Evolutionary conservation across 2,329 filamentous ascomycete species (phyloP).

Genomic region (Rhynchosporium agropyri): DNA sequence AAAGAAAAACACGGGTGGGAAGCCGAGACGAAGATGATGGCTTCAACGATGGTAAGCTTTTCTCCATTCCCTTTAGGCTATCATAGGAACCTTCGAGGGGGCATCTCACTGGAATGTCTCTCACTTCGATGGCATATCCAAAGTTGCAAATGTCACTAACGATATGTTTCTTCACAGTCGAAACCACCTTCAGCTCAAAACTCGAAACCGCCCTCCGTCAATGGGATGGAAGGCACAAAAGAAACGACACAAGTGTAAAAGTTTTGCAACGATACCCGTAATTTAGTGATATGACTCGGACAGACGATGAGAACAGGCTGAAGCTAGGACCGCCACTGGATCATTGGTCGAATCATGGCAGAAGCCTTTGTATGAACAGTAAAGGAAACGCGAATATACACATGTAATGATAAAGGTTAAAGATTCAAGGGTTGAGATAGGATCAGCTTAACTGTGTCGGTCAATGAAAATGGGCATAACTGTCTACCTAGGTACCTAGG

Average conservation of each 20-base stretch:
- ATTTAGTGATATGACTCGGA: not conserved
- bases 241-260: constrained; percentile 15
- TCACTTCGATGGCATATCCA: not conserved
- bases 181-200: constrained; percentile 15
- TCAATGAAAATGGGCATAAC: too few relatives aligned
- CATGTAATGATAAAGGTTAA: not conserved
- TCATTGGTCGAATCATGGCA: not conserved
- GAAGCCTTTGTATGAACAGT: not conserved
- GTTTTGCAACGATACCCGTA: constrained; percentile 3
- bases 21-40: constrained; percentile 24
- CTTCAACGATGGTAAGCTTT: constrained; percentile 12
- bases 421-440: not conserved
- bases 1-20: constrained; percentile 28
- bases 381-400: not conserved
- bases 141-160: not conserved
- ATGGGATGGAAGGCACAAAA: not conserved
- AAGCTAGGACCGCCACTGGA: not conserved
- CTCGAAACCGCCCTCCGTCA: constrained; percentile 1
- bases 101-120: not conserved
- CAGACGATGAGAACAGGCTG: not conserved
- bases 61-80: not conserved
- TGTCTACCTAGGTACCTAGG: too few relatives aligned
- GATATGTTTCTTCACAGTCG: not conserved
- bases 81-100: not conserved
- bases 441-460: not conserved